Base-by-base conservation (phyloP, 2,329 filamentous ascomycete species). In the Fusarium dlaminii region DNA sequence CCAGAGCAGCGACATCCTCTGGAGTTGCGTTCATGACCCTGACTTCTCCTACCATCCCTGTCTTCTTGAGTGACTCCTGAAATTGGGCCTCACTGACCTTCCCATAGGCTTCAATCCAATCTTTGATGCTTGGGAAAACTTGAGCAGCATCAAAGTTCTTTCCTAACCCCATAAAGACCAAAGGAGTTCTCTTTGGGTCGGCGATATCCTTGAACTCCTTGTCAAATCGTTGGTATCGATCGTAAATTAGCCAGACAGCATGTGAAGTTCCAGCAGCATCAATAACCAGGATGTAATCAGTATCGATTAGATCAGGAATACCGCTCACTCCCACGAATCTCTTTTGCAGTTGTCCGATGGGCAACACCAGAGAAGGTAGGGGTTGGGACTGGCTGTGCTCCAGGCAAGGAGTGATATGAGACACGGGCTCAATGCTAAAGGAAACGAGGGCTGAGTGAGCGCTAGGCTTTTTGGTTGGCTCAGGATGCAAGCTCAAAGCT, bases 301-400 rank as follows among this genome's bases (percentile, higher is more conserved):
- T 43, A 18, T 43, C 42, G n/a, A 24, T 43, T 0, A 18, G 5
- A 3, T 24, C 0, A 12, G 15, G n/a, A 18, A 43, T 0, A 0
- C n/a, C 42, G 7, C n/a, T 12, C 39, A 9, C 13, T n/a, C 4
- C 8, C 20, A 13, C 5, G 3, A 5, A 24, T 24, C 0, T 18
- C n/a, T 24, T 43, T 24, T 2, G n/a, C n/a, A 43, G 10, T 43
- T 43, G 42, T 1, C 42, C n/a, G 11, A 24, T 43, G 7, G 42
- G n/a, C n/a, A 45, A 12, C 17, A 24, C 42, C 6, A 45, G 42
- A 45, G 24, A 45, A 9, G 24, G 11, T 45, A 45, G 42, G 3
- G 40, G n/a, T 18, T 43, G 40, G 6, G 42, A 18, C 18, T 9
- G n/a, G 42, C 7, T 1, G 3, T 20, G 17, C 8, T 6, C 24